Percentiles rank a stretch among this genome's conserved stretches.
Evolutionary conservation across 2,329 filamentous ascomycete genomes (phyloP).

Genomic region (Trichoderma atrobrunneum): DNA sequence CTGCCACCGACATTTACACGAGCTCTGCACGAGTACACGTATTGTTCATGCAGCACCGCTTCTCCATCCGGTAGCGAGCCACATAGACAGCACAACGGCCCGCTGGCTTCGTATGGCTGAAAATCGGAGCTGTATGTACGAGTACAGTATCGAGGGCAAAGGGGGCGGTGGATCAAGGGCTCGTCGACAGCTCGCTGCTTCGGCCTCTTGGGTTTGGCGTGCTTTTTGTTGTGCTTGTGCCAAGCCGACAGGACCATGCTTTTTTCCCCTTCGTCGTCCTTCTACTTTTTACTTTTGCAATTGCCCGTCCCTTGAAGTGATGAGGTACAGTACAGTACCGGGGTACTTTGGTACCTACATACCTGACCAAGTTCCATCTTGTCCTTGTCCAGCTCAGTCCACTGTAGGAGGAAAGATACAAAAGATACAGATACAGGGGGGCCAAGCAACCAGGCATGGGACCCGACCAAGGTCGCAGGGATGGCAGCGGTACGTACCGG

Average conservation of each 20-base stretch:
- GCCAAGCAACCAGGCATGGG: background rate
- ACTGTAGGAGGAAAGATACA: background rate
- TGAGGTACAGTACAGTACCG: background rate
- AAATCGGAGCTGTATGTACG: background rate
- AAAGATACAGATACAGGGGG: background rate
- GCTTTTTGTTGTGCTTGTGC: background rate
- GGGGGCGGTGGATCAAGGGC: background rate
- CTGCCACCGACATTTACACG: background rate
- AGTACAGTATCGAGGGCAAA: background rate
- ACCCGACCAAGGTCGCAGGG: background rate
- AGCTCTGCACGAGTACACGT: background rate
- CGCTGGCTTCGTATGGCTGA: background rate
- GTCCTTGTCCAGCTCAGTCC: background rate
- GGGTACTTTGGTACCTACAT: background rate
- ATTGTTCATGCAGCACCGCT: background rate
- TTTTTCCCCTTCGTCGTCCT: background rate
- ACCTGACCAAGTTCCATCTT: background rate
- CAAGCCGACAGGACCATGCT: background rate
- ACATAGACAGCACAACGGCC: background rate
- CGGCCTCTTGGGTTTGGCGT: background rate
- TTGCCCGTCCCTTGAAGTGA: background rate
- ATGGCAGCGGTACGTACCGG: conserved; percentile 14
- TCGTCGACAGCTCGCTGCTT: background rate
- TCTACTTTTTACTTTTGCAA: background rate
- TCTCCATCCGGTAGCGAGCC: background rate